A percentile compares a stretch with the other conserved stretches of the same genome.
Evolutionary conservation across 805 yeast genomes (phyloP).

Genomic region (Saccharomyces eubayanus): DNA sequence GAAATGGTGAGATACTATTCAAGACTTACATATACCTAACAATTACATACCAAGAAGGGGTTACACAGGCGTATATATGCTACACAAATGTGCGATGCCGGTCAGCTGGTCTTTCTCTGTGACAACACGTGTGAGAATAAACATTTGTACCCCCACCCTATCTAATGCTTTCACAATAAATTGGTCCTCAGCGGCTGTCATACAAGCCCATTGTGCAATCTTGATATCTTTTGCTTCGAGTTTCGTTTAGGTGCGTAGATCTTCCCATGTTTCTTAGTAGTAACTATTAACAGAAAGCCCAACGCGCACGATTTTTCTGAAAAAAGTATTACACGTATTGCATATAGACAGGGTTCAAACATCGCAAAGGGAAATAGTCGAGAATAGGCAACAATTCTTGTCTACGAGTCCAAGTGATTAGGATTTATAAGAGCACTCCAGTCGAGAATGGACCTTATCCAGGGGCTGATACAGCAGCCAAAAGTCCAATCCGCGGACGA

Average conservation of each 20-base stretch:
- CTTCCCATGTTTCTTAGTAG: neutral
- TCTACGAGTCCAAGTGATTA: neutral
- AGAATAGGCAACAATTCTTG: neutral
- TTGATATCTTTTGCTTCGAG: neutral
- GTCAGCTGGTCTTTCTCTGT: neutral
- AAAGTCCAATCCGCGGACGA: constrained; percentile 60
- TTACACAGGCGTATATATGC: neutral
- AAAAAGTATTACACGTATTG: neutral
- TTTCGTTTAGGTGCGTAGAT: neutral
- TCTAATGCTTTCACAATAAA: neutral
- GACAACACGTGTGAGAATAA: neutral
- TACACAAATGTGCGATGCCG: neutral
- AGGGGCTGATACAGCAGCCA: constrained; percentile 39
- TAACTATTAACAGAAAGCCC: neutral
- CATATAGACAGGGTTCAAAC: neutral
- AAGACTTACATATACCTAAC: neutral
- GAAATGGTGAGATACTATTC: neutral
- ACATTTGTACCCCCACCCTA: neutral
- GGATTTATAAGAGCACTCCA: neutral
- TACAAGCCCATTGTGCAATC: neutral
- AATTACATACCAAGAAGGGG: neutral
- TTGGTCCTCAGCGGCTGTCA: neutral
- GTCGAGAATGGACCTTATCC: constrained; percentile 33
- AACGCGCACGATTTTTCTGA: neutral
- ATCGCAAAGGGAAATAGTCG: neutral